These are phyloP conservation scores for Hypericum androsaemum DNA, from an alignment of 345 rosid genomes.

Conservation along the genomic window DNA sequence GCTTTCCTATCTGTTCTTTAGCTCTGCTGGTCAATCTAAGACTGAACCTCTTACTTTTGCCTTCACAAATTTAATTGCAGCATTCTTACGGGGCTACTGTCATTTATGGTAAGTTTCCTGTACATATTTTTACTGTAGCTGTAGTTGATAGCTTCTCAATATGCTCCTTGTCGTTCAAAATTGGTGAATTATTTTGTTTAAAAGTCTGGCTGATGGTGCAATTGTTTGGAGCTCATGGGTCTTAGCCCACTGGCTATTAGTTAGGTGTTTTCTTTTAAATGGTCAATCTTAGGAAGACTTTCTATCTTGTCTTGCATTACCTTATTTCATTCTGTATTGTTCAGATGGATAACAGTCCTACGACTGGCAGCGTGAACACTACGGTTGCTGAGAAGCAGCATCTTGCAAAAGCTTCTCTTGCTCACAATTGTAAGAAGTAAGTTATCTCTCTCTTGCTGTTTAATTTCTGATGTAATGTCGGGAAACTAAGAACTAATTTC, in stretches of 20 bases:
- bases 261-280: neutral
- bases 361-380: conserved; percentile 88
- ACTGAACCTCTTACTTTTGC: no score
- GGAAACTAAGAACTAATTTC: neutral
- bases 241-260: no score
- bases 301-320: conserved; percentile 1
- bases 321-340: conserved; percentile 8
- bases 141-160: neutral
- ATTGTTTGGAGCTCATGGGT: no score
- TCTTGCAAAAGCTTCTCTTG: conserved; percentile 81
- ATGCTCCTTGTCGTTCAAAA: neutral
- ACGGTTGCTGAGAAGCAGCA: conserved; percentile 74
- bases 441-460: conserved; percentile 18
- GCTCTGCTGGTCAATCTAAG: neutral
- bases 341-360: conserved; percentile 96
- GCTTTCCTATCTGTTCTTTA: neutral
- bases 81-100: conserved; percentile 96
- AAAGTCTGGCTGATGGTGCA: no score
- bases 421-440: conserved; percentile 93
- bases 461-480: neutral
- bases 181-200: no score
- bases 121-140: no score
- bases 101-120: conserved; percentile 72
- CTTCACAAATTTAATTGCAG: conserved; percentile 33
- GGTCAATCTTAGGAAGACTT: conserved; percentile 6